These are phyloP conservation scores for Pezicula neosporulosa DNA, from an alignment of 2,329 filamentous ascomycete species.

Conservation along the genomic window DNA sequence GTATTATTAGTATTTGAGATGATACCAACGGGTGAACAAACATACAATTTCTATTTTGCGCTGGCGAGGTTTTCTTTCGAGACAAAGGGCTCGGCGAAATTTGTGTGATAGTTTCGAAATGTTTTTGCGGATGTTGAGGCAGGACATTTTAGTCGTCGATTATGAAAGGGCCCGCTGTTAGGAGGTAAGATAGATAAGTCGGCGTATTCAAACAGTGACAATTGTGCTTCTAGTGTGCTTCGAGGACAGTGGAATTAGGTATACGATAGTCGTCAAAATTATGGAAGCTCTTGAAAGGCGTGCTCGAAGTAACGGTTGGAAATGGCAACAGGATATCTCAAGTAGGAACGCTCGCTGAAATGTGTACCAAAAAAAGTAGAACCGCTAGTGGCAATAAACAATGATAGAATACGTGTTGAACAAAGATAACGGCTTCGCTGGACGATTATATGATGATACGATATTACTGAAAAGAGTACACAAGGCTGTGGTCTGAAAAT, in stretches of 20 bases:
- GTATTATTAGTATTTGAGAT: conserved; percentile 17
- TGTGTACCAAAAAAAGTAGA: conserved; percentile 6
- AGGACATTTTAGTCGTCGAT: neutral
- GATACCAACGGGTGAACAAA: neutral
- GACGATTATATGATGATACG: conserved; percentile 11
- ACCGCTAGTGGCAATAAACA: conserved; percentile 9
- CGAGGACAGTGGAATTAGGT: too few species aligned
- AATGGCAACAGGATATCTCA: neutral
- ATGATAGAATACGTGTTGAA: too few species aligned
- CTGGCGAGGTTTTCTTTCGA: conserved; percentile 38
- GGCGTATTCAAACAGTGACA: neutral
- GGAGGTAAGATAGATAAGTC: too few species aligned
- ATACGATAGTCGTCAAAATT: neutral
- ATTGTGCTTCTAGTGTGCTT: too few species aligned
- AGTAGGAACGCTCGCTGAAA: conserved; percentile 12
- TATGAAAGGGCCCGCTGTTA: too few species aligned
- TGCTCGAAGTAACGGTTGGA: conserved; percentile 1
- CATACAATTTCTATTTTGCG: conserved; percentile 42
- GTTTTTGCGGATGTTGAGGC: conserved; percentile 23
- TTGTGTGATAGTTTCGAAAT: conserved; percentile 41
- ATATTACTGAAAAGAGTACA: too few species aligned
- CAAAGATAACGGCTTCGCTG: neutral
- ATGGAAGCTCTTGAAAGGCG: neutral
- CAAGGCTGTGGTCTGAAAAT: too few species aligned
- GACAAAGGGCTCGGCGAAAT: conserved; percentile 41